Percentiles rank a stretch among this genome's conserved stretches.
phyloP scores from a whole-genome alignment of 495 filamentous ascomycete genomes.

The Penicillium silybi region DNA sequence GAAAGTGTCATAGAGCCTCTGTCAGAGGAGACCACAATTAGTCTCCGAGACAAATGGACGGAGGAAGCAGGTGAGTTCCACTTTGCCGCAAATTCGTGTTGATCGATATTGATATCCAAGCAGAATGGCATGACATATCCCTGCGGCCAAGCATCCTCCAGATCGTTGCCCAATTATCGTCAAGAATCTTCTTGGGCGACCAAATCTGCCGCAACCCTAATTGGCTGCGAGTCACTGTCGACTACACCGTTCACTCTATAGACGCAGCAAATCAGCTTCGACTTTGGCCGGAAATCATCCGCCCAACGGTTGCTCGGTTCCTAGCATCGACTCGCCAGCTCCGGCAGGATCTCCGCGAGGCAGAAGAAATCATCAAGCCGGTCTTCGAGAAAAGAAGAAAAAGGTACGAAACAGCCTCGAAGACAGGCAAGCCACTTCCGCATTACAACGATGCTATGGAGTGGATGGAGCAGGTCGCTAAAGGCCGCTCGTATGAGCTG shows the following conservation, averaged over 20 bases:
- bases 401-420: slow-evolving; percentile 5
- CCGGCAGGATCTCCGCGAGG: slow-evolving; percentile 10
- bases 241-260: slow-evolving; percentile 46
- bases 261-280: slow-evolving; percentile 13
- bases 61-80: slow-evolving; percentile 4
- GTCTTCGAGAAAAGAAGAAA: slow-evolving; percentile 14
- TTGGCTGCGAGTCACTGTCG: slow-evolving; percentile 48
- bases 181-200: slow-evolving; percentile 49
- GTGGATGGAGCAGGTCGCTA: slow-evolving; percentile 17
- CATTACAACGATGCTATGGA: slow-evolving; percentile 1
- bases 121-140: slow-evolving; percentile 33
- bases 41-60: slow-evolving; percentile 9
- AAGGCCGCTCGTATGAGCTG: slow-evolving; percentile 15
- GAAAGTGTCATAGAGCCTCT: slow-evolving; percentile 9
- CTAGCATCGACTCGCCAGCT: slow-evolving; percentile 16
- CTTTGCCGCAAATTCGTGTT: background rate
- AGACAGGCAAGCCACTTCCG: background rate
- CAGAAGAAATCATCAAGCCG: slow-evolving; percentile 18
- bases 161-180: slow-evolving; percentile 49
- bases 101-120: background rate
- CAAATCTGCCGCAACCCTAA: slow-evolving; percentile 46
- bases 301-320: slow-evolving; percentile 19
- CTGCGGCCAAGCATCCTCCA: slow-evolving; percentile 1
- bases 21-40: slow-evolving; percentile 9
- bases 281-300: slow-evolving; percentile 20